Conservation (phyloP, 176 grass and related monocot species). For the Avena eriantha region DNA sequence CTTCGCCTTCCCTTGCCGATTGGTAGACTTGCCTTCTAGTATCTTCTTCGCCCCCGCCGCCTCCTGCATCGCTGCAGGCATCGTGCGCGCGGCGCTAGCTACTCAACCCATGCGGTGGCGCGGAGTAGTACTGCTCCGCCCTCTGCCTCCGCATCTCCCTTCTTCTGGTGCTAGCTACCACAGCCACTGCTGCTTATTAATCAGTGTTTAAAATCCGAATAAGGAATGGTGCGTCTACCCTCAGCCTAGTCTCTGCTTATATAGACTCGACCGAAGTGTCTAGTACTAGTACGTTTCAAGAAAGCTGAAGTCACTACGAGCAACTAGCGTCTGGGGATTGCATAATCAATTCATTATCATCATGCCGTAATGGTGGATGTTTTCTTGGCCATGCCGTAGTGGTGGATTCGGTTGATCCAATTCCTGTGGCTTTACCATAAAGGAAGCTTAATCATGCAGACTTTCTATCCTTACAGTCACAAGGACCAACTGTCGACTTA, state of each 20-base stretch:
- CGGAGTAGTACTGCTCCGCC: background rate
- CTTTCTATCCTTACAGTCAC: background rate
- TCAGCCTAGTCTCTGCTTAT: background rate
- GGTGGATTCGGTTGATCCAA: background rate
- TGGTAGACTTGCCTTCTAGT: conserved; percentile 60
- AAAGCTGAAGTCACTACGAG: background rate
- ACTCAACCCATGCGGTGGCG: background rate
- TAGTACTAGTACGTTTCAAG: too few relatives aligned
- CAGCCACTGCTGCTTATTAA: background rate
- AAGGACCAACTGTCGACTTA: background rate
- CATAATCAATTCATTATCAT: background rate
- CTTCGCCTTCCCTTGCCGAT: conserved; percentile 78
- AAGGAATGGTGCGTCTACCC: background rate
- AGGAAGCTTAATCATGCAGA: background rate
- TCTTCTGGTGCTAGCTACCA: background rate
- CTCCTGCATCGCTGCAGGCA: conserved; percentile 17
- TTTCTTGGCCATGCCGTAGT: background rate
- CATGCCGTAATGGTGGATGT: background rate
- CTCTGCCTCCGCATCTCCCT: conserved; percentile 18
- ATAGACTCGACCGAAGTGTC: background rate
- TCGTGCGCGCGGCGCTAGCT: background rate
- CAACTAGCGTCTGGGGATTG: background rate
- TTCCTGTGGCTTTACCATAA: background rate
- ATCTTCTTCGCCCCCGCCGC: conserved; percentile 19
- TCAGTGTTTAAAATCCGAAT: background rate